phyloP scores from a whole-genome alignment of 2,329 filamentous ascomycete genomes.

The Tolypocladium guangdongense region DNA sequence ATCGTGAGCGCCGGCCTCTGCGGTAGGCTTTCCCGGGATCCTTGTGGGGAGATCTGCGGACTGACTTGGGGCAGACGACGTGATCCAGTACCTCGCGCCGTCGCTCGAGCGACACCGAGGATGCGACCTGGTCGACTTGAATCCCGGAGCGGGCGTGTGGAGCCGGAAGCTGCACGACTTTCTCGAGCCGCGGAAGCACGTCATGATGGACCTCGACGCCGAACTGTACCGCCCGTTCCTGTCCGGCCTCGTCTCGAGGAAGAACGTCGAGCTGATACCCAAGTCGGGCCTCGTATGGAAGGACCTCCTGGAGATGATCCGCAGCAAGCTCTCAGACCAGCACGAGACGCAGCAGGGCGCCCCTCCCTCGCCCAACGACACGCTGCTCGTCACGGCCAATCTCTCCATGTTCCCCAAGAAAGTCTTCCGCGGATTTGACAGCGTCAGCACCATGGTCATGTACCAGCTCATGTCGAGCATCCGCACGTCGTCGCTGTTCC shows the following conservation, averaged over 20 bases:
- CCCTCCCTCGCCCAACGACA: constrained; percentile 50
- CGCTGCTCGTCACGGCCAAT: constrained; percentile 63
- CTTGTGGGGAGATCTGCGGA: not conserved
- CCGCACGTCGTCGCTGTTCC: constrained; percentile 48
- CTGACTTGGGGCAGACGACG: constrained; percentile 42
- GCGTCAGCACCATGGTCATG: constrained; percentile 45
- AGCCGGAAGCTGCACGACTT: constrained; percentile 64
- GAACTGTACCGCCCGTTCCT: constrained; percentile 51
- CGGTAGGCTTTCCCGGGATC: constrained; percentile 19
- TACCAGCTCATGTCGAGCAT: constrained; percentile 52
- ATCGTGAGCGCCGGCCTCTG: constrained; percentile 41
- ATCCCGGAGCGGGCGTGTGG: constrained; percentile 71
- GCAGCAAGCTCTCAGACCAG: constrained; percentile 44
- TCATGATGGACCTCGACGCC: constrained; percentile 66
- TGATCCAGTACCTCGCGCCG: constrained; percentile 56
- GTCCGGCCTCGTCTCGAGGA: constrained; percentile 38
- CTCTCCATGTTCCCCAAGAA: constrained; percentile 43
- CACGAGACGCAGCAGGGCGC: constrained; percentile 23
- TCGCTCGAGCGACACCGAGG: constrained; percentile 60
- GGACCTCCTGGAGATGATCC: constrained; percentile 44
- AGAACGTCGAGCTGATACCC: constrained; percentile 38
- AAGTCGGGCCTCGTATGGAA: constrained; percentile 49
- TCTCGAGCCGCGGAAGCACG: constrained; percentile 69
- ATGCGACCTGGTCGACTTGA: constrained; percentile 79
- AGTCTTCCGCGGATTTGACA: constrained; percentile 39